Evolutionary conservation across 129 eudicot species (phyloP), one percentile per base, ranked within the genome.

Genomic region (Lonicera japonica): DNA sequence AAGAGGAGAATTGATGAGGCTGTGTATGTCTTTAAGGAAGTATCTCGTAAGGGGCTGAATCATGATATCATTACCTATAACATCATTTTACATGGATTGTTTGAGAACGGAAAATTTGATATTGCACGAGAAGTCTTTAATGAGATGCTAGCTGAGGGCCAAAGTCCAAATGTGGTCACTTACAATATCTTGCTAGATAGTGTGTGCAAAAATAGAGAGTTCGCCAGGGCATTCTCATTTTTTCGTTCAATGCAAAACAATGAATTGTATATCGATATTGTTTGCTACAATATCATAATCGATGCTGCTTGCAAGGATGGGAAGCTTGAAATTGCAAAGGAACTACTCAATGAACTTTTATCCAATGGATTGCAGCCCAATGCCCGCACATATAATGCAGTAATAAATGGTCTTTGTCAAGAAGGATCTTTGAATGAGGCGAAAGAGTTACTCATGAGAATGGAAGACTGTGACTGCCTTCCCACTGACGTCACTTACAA

Each of bases 391-490:
- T 71, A 56, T 56, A 71, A 0, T 23, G 22, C 16, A 21, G 56
- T 71, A 60, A 56, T 71, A 8, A 46, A 21, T 10, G 70, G 70
- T 8, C 25, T 71, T 0, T 71, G 64, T 64, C 1, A 21, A 6
- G 65, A 45, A 55, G 66, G 76, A 34, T 22, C 19, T 8, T 20
- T 29, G 8, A 25, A 7, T 13, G 64, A 64, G 40, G 76, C 70
- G 21, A 71, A 43, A 24, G 12, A 11, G 13, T 9, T 56, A 25
- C 41, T 71, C 23, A n/a, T 25, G 40, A 56, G 55, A 46, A 46
- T 64, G 65, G 59, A 63, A 29, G 76, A 56, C 16, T 46, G 43
- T 47, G 76, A 65, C 0, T 45, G 59, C 20, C 25, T 56, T 5
- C 54, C 66, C 2, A 3, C 56, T 47, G 54, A 5, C 14, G 70